Conservation (phyloP, 352 stramenopile species). For the Globisporangium echinulatum region DNA sequence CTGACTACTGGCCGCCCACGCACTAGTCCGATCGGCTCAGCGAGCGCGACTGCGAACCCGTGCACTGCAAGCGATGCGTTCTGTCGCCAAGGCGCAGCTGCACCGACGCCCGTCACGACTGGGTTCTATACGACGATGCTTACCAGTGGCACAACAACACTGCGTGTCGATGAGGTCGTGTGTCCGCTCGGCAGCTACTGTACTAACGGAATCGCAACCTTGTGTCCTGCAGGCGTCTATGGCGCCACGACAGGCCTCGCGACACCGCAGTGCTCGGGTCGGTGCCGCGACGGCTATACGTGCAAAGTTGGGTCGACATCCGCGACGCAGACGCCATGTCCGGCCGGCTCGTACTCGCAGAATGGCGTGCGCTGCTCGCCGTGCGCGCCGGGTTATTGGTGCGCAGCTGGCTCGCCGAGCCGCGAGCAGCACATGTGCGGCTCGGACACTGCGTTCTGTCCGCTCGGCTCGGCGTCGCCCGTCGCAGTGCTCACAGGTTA, state of each 20-base stretch:
- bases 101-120: conserved; percentile 24
- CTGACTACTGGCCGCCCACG: too few relatives aligned
- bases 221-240: conserved; percentile 50
- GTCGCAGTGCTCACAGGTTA: conserved; percentile 25
- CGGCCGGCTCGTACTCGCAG: conserved; percentile 45
- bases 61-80: conserved; percentile 33
- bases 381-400: conserved; percentile 62
- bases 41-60: conserved; percentile 24
- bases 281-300: conserved; percentile 49
- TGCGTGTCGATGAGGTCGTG: conserved; percentile 41
- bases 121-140: conserved; percentile 53
- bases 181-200: conserved; percentile 63
- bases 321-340: conserved; percentile 36
- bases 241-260: conserved; percentile 36
- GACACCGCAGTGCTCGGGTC: conserved; percentile 34
- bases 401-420: conserved; percentile 28
- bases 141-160: conserved; percentile 13
- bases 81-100: conserved; percentile 36
- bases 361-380: conserved; percentile 46
- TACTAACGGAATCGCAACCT: conserved; percentile 33
- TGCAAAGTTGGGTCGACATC: conserved; percentile 40
- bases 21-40: conserved; percentile 18
- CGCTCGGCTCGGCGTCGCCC: conserved; percentile 36
- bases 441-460: conserved; percentile 34
- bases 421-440: conserved; percentile 48